Base-by-base conservation (phyloP, 345 rosid genomes). In the Psidium friedrichsthalianum region DNA sequence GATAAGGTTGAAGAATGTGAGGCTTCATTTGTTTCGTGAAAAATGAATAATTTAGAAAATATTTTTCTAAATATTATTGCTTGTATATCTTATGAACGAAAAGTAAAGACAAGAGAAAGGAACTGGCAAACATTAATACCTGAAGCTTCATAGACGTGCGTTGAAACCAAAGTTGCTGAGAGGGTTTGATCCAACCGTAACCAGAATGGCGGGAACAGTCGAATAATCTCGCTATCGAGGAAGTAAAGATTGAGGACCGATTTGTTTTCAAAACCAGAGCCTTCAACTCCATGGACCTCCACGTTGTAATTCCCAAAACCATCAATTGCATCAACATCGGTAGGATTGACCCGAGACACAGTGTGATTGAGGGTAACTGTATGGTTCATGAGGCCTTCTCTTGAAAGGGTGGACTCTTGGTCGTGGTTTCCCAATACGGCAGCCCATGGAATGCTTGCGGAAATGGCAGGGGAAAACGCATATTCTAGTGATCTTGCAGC, bases 221-320 rank as follows among this genome's bases (percentile, higher is more conserved):
- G 96, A 92, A 90, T 94, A 94, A 84, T 93, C 95, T 86, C 97
- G 47, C 98, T 94, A 86, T 95, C 98, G 52, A 97, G 93, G 84
- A 97, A 89, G 88, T 92, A 97, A 58, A 95, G 95, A 89, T 97
- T 97, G 85, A 95, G 97, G 83, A 92, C 86, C 3, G 99, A 97
- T 59, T 95, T 96, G 90, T 95, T 92, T 86, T 90, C 94, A 69
- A 96, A 91, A 59, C 85, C 80, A 1, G 98, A 92, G 61, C 96
- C 96, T 83, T 89, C 74, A 85, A 92, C 93, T 69, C 99, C 99
- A 22, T 87, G 89, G 80, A 97, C 83, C 87, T 95, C 94, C 85
- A 97, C 89, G 90, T 96, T 96, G 90, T 95, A 96, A 88, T 97
- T 97, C 14, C 99, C 98, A 83, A 96, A 97, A 12, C 98, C 98